Percentiles rank a stretch among this genome's conserved stretches.
Conservation (phyloP, 805 yeast species). For the Martiniozyma abietophila region DNA sequence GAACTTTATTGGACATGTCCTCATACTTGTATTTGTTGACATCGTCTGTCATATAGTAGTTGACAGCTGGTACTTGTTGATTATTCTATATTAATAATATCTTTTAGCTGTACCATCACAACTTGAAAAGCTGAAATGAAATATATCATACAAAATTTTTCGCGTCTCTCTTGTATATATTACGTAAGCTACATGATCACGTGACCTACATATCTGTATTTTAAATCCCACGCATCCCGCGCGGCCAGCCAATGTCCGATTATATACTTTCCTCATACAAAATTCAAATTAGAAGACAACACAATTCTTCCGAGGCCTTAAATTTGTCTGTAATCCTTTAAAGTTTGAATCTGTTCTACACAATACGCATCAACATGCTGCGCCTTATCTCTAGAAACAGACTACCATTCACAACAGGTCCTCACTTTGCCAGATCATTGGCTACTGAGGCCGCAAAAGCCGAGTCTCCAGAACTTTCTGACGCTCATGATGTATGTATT, state of each 20-base stretch:
- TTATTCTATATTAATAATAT: too few species aligned
- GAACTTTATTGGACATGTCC: conserved; percentile 72
- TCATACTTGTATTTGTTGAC: conserved; percentile 42
- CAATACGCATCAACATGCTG: too few species aligned
- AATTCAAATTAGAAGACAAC: background rate
- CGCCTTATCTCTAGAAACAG: background rate
- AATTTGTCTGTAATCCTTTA: too few species aligned
- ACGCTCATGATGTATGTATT: conserved; percentile 7
- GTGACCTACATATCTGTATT: too few species aligned
- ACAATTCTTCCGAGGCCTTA: too few species aligned
- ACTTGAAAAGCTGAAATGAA: too few species aligned
- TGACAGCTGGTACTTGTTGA: too few species aligned
- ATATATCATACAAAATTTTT: too few species aligned
- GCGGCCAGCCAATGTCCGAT: conserved; percentile 2
- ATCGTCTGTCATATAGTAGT: conserved; percentile 10
- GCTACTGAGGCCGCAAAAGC: conserved; percentile 22
- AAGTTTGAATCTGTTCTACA: too few species aligned
- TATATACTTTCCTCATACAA: background rate
- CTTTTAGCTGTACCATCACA: too few species aligned
- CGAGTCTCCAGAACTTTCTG: conserved; percentile 4
- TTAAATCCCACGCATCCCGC: too few species aligned
- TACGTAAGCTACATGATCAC: background rate
- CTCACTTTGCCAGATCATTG: conserved; percentile 12
- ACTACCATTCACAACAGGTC: background rate
- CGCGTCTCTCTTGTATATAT: background rate